phyloP scores from a whole-genome alignment of 345 rosid genomes.

The Gossypium bickii region DNA sequence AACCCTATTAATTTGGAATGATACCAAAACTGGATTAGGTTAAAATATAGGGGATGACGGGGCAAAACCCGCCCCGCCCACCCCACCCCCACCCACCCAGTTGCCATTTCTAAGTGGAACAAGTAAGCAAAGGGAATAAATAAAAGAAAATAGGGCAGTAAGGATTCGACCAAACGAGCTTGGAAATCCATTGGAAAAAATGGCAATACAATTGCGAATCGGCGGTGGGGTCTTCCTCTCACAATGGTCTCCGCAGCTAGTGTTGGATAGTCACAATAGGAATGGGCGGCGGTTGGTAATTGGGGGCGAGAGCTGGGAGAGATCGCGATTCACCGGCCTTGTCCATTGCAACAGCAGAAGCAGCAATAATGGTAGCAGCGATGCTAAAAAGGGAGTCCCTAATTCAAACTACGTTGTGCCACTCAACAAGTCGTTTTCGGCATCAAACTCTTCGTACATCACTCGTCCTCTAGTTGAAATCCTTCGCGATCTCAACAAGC shows the following conservation, averaged over 20 bases:
- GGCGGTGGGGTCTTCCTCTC: neutral
- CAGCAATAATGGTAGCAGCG: slow-evolving; percentile 9
- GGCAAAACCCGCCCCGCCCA: no score
- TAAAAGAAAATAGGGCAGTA: neutral
- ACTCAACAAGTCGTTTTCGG: slow-evolving; percentile 58
- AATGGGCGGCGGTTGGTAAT: neutral
- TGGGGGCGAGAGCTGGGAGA: neutral
- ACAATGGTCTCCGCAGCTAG: neutral
- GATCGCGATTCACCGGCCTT: slow-evolving; percentile 13
- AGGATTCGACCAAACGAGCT: neutral
- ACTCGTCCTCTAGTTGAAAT: slow-evolving; percentile 92
- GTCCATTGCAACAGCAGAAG: slow-evolving; percentile 18
- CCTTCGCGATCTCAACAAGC: slow-evolving; percentile 92
- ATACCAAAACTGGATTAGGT: no score
- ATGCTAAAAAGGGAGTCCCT: slow-evolving; percentile 53
- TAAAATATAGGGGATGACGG: no score
- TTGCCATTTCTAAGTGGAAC: no score
- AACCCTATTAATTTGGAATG: no score
- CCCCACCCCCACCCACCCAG: no score
- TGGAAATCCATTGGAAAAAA: neutral
- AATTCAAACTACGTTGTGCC: slow-evolving; percentile 95
- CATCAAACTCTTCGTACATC: slow-evolving; percentile 27
- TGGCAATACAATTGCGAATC: slow-evolving; percentile 4
- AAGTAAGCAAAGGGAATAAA: neutral
- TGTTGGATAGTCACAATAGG: neutral